Evolutionary conservation across 148 eudicot genomes (phyloP), one percentile per base, ranked within the genome.

Genomic region (Rhododendron griersonianum): DNA sequence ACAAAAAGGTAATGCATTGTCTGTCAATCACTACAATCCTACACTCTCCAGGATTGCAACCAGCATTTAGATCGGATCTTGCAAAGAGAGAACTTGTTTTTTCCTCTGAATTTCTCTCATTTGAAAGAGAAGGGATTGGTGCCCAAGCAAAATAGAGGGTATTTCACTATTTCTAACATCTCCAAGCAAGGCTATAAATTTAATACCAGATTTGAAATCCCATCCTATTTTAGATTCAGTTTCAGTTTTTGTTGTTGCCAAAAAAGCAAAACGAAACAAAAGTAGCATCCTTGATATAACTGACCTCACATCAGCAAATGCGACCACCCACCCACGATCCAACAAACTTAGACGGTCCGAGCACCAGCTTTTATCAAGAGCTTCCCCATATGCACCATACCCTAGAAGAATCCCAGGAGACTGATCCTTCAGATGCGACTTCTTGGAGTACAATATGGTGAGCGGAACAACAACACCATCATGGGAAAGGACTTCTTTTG

Each of bases 281-380:
- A 35, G 16, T 37, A 82, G 83, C 15, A 41, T 16, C 78, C 28
- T 23, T 33, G n/a, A 28, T 13, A 39, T 47, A 84, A 86, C 94
- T 51, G 83, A 97, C 99, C 99, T 95, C 80, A 97, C 99, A 93
- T 97, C 99, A 84, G 99, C 98, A 93, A 94, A 94, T 82, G 96
- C 98, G 37, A 97, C 87, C 74, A 94, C 92, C 99, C 99, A 97
- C 83, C 99, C 99, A 87, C 96, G 96, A 87, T 94, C 95, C 86
- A 97, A 97, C 89, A 97, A 93, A 92, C 98, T 95, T 84, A 97
- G 90, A 77, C 96, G 98, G 80, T 95, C 98, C 30, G 96, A 80
- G 82, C 93, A 91, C 96, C 98, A 97, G 90, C 95, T 91, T 90
- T 94, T 95, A 80, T 95, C 98, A 50, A 97, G 87, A 76, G 81